Evolutionary conservation across 1,139 yeast genomes (phyloP).

Genomic region (Waltiozyma sp.): DNA sequence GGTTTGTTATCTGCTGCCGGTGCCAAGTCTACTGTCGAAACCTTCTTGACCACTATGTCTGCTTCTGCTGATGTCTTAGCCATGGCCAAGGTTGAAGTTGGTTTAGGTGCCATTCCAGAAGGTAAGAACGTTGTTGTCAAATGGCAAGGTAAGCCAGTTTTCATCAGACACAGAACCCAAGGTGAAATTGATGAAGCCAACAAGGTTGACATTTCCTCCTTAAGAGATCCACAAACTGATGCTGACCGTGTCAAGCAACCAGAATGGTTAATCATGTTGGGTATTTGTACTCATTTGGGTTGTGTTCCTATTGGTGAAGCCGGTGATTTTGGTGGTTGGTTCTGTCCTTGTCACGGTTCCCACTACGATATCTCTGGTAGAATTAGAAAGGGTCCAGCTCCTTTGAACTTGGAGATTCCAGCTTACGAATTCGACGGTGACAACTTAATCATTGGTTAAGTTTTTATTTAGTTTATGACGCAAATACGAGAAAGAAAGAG

Average conservation of each 20-base stretch:
- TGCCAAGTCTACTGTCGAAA: slow-evolving; percentile 95
- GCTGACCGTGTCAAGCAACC: slow-evolving; percentile 93
- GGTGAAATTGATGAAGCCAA: slow-evolving; percentile 94
- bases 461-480: not conserved
- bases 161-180: slow-evolving; percentile 96
- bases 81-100: slow-evolving; percentile 98
- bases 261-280: slow-evolving; percentile 98
- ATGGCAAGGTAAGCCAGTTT: slow-evolving; percentile 99
- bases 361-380: slow-evolving; percentile 99
- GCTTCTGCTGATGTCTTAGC: slow-evolving; percentile 99
- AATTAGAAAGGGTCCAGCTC: slow-evolving; percentile 99
- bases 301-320: slow-evolving; percentile 99
- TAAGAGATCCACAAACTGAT: slow-evolving; percentile 94
- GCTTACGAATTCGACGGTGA: slow-evolving; percentile 77
- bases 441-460: slow-evolving; percentile 70
- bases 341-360: slow-evolving; percentile 99
- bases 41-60: slow-evolving; percentile 86
- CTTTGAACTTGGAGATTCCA: slow-evolving; percentile 96
- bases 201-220: slow-evolving; percentile 53
- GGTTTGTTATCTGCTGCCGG: slow-evolving; percentile 93
- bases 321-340: slow-evolving; percentile 99
- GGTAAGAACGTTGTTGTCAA: slow-evolving; percentile 97
- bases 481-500: not conserved
- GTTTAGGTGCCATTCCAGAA: slow-evolving; percentile 86
- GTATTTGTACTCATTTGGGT: slow-evolving; percentile 99